Evolutionary conservation across 495 filamentous ascomycete species (phyloP).

Genomic region (Ramalina peruviana): DNA sequence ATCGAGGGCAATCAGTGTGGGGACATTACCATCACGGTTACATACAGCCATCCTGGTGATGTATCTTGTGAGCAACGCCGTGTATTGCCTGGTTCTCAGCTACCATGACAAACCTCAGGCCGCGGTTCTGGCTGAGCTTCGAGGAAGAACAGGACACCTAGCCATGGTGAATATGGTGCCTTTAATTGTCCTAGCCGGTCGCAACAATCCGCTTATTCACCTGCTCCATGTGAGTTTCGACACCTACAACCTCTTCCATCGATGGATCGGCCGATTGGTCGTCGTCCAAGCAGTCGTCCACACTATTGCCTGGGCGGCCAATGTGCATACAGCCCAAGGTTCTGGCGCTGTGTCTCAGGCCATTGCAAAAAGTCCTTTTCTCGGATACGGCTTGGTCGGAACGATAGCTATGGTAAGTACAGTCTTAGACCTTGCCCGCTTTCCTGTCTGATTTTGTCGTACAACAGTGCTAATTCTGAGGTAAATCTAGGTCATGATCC

Average conservation of each 20-base stretch:
- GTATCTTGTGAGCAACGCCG: conserved; percentile 64
- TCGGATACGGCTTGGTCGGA: conserved; percentile 34
- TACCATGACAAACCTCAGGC: conserved; percentile 36
- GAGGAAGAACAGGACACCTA: conserved; percentile 74
- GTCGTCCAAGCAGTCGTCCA: conserved; percentile 66
- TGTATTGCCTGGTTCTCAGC: conserved; percentile 66
- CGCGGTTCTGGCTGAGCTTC: conserved; percentile 49
- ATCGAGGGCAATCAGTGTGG: conserved; percentile 73
- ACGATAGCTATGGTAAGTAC: conserved; percentile 36
- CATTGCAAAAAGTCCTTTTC: conserved; percentile 46
- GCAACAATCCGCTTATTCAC: conserved; percentile 85
- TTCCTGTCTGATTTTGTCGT: too few relatives aligned
- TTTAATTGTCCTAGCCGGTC: conserved; percentile 71
- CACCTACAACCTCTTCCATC: conserved; percentile 87
- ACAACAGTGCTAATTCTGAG: too few relatives aligned
- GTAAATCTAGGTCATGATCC: conserved; percentile 30
- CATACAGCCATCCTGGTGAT: conserved; percentile 59
- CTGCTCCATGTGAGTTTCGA: conserved; percentile 84
- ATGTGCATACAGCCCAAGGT: conserved; percentile 28
- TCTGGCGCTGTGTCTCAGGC: conserved; percentile 43
- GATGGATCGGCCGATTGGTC: conserved; percentile 86
- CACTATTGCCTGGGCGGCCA: conserved; percentile 51
- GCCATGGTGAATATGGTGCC: conserved; percentile 85
- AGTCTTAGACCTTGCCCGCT: too few relatives aligned
- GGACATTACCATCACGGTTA: conserved; percentile 76